A percentile compares a stretch with the other conserved stretches of the same genome.
Conservation (phyloP, 1,284 basidiomycete species). For the Pseudozyma tsukubaensis region DNA sequence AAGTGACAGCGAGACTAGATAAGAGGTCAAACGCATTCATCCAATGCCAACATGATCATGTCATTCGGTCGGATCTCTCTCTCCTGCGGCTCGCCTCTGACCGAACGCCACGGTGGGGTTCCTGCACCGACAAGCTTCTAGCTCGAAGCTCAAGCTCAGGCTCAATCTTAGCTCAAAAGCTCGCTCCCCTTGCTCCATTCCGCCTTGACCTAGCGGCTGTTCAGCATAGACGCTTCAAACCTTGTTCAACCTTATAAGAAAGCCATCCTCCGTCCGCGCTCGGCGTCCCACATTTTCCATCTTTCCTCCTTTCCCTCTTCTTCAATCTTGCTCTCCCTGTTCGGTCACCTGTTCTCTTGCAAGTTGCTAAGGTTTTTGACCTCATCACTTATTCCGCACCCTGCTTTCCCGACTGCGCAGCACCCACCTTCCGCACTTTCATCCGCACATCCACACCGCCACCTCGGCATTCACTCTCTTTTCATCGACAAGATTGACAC, state of each 20-base stretch:
- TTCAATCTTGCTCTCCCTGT: neutral
- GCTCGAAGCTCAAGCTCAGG: too few species aligned
- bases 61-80: neutral
- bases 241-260: too few species aligned
- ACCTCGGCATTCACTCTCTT: neutral
- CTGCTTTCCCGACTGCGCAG: neutral
- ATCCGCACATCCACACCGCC: neutral
- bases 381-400: neutral
- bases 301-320: neutral
- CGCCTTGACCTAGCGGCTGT: neutral
- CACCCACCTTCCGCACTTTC: slow-evolving; percentile 1
- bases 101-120: neutral
- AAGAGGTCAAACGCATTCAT: slow-evolving; percentile 13
- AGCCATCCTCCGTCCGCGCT: too few species aligned
- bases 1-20: neutral
- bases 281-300: too few species aligned
- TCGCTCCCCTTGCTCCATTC: neutral
- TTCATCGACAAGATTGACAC: neutral
- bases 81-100: neutral
- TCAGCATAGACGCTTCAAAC: too few species aligned
- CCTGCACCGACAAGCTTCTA: neutral
- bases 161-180: neutral
- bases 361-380: neutral
- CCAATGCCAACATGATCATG: neutral
- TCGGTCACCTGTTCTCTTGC: neutral